A percentile compares a stretch with the other conserved stretches of the same genome.
Conservation (phyloP, 169 alveolate genomes). For the Eimeria maxima region DNA sequence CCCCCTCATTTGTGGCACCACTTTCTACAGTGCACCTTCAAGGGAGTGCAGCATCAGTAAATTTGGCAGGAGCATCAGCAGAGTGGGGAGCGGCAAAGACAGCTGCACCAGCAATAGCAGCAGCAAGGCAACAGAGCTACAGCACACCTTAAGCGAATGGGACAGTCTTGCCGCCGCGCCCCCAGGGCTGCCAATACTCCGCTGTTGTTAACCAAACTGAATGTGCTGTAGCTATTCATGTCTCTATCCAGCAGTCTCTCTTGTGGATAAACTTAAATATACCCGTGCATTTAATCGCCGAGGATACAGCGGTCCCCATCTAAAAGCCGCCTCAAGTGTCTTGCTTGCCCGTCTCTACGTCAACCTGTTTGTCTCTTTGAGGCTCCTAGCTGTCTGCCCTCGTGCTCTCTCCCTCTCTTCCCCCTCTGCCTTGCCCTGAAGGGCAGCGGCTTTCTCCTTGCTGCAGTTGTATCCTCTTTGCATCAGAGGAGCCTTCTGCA, state of each 20-base stretch:
- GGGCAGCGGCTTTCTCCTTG: background rate
- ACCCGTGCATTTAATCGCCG: no score
- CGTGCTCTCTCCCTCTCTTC: background rate
- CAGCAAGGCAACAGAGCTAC: background rate
- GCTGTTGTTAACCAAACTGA: background rate
- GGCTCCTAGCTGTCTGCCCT: background rate
- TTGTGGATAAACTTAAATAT: no score
- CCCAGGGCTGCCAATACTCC: background rate
- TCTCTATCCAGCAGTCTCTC: no score
- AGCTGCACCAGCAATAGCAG: background rate
- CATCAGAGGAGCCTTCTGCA: background rate
- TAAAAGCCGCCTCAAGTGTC: background rate
- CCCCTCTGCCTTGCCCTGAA: background rate
- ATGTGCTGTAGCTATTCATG: background rate
- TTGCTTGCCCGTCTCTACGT: background rate
- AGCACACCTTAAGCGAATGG: background rate
- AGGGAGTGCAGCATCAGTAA: background rate
- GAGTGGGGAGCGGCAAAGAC: background rate
- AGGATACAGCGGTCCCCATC: no score
- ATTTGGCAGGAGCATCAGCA: background rate
- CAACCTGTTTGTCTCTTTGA: background rate
- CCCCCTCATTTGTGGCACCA: background rate
- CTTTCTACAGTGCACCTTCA: conserved; percentile 29
- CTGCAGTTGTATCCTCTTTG: background rate
- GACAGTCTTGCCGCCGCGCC: background rate